phyloP scores from a whole-genome alignment of 2,329 filamentous ascomycete genomes.

The Didymella pomorum region DNA sequence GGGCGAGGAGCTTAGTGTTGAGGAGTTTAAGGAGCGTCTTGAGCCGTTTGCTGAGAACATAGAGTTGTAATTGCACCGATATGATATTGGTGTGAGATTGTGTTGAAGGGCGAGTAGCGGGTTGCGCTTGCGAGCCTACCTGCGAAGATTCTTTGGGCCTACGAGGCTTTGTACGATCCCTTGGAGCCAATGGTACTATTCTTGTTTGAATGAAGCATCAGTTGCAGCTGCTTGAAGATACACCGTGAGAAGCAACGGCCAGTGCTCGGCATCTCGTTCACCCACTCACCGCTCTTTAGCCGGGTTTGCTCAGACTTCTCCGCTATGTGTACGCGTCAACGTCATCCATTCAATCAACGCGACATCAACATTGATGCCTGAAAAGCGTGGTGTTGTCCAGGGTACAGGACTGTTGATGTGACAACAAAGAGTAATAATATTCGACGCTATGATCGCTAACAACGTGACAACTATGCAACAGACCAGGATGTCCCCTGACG shows the following conservation, averaged over 20 bases:
- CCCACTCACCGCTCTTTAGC: conserved; percentile 20
- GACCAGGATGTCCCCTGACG: conserved; percentile 19
- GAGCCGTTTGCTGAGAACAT: conserved; percentile 43
- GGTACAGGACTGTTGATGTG: not conserved
- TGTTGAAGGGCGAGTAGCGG: conserved; percentile 10
- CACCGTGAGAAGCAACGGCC: conserved; percentile 4
- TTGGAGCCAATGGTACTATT: conserved; percentile 1
- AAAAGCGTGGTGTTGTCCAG: conserved; percentile 21
- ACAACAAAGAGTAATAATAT: conserved; percentile 24
- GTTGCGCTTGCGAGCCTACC: conserved; percentile 9
- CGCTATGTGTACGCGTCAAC: not conserved
- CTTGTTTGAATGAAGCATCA: not conserved
- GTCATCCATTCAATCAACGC: not conserved
- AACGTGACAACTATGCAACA: conserved; percentile 23
- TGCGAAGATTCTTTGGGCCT: conserved; percentile 3
- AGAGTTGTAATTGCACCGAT: conserved; percentile 38
- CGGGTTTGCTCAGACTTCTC: conserved; percentile 2
- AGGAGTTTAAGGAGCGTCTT: conserved; percentile 66
- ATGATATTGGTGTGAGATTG: not conserved
- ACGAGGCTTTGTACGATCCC: conserved; percentile 15
- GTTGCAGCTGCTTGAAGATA: not conserved
- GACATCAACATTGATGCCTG: conserved; percentile 11
- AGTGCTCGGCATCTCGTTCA: conserved; percentile 11
- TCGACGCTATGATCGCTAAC: conserved; percentile 17
- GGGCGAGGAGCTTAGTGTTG: conserved; percentile 63